A percentile compares a stretch with the other conserved stretches of the same genome.
These are phyloP conservation scores for Entoloma clypeatum DNA, from an alignment of 1,284 basidiomycete species.

Conservation along the genomic window DNA sequence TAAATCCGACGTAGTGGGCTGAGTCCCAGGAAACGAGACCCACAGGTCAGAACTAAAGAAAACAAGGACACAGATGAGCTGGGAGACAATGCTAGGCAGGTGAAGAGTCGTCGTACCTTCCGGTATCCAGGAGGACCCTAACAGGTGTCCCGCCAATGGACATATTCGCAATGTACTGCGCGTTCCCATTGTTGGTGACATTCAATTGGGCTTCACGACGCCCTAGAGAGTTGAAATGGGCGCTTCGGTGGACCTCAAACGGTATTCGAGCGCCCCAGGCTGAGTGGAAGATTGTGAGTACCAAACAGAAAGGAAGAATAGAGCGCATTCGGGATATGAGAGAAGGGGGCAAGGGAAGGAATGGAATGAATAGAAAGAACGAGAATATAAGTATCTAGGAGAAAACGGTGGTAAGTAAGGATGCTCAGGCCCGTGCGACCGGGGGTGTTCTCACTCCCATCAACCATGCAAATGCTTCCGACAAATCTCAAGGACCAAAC, in stretches of 20 bases:
- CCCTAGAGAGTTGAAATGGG: conserved; percentile 17
- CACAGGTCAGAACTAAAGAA: conserved; percentile 60
- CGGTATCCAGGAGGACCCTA: conserved; percentile 56
- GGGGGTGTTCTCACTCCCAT: too few relatives aligned
- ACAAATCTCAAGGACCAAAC: too few relatives aligned
- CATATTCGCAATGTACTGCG: conserved; percentile 56
- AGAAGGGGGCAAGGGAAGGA: conserved; percentile 17
- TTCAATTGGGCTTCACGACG: conserved; percentile 34
- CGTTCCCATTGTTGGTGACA: conserved; percentile 57
- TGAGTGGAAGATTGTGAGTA: conserved; percentile 36
- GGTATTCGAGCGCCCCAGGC: conserved; percentile 46
- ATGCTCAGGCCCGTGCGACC: too few relatives aligned
- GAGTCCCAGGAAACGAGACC: conserved; percentile 47
- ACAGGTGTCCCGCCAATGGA: conserved; percentile 48
- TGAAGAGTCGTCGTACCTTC: conserved; percentile 39
- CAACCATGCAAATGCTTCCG: too few relatives aligned
- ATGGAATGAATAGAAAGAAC: conserved; percentile 17
- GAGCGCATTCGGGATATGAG: conserved; percentile 38
- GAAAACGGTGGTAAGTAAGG: too few relatives aligned
- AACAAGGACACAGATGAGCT: conserved; percentile 1
- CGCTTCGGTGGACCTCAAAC: conserved; percentile 23
- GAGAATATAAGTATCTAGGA: conserved; percentile 11
- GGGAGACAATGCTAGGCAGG: neutral
- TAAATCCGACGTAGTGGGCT: conserved; percentile 49
- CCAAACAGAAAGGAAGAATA: conserved; percentile 44